These are phyloP conservation scores for Rhodofomes roseus DNA, from an alignment of 1,284 basidiomycete species.

Conservation along the genomic window DNA sequence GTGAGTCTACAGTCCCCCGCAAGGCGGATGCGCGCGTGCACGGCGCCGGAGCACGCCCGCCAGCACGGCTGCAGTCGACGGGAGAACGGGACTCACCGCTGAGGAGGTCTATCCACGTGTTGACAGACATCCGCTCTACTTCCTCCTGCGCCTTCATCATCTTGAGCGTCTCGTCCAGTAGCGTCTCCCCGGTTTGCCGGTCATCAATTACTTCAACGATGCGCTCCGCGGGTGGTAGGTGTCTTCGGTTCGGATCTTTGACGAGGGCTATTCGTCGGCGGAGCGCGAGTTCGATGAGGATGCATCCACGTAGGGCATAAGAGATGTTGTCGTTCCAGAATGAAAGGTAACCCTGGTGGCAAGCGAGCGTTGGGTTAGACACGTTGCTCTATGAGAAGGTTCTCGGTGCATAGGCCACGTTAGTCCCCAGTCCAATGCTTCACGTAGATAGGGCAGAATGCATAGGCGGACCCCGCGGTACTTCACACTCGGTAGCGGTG, in stretches of 20 bases:
- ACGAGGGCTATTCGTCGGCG: constrained; percentile 87
- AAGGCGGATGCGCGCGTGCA: no score
- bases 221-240: constrained; percentile 77
- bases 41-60: not conserved
- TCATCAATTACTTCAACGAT: constrained; percentile 90
- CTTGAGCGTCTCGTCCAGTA: constrained; percentile 91
- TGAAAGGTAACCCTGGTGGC: constrained; percentile 80
- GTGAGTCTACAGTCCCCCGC: constrained; percentile 3
- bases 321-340: constrained; percentile 99
- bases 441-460: no score
- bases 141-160: constrained; percentile 80
- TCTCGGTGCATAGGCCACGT: no score
- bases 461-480: no score
- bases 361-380: not conserved
- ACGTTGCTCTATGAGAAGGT: no score
- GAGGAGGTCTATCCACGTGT: constrained; percentile 90
- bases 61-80: no score
- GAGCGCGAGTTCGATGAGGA: constrained; percentile 90
- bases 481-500: no score
- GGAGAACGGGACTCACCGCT: constrained; percentile 59
- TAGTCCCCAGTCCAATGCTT: no score
- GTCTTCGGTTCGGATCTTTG: constrained; percentile 76
- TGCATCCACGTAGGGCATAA: constrained; percentile 92
- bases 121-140: constrained; percentile 79
- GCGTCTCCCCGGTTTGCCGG: constrained; percentile 89